phyloP scores from a whole-genome alignment of 2,329 filamentous ascomycete species.

The Fusarium albidum region DNA sequence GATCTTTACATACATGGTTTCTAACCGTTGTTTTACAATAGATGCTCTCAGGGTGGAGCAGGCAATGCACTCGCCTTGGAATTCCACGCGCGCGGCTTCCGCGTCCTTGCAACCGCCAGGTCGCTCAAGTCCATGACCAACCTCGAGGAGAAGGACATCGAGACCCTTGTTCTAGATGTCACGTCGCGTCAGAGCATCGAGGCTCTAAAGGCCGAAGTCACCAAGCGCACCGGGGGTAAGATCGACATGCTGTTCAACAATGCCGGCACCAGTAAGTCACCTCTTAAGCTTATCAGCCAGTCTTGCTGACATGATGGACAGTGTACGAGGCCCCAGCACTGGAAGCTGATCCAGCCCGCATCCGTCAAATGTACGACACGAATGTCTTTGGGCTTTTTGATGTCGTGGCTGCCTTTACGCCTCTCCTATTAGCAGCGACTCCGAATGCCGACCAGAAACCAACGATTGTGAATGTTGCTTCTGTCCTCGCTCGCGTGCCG shows the following conservation, averaged over 20 bases:
- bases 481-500: conserved; percentile 3
- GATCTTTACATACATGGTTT: too few species aligned
- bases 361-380: conserved; percentile 5
- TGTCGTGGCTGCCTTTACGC: conserved; percentile 7
- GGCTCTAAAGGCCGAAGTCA: not conserved
- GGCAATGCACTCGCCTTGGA: conserved; percentile 10
- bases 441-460: not conserved
- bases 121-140: not conserved
- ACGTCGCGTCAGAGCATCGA: not conserved
- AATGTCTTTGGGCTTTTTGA: conserved; percentile 18
- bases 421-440: not conserved
- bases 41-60: conserved; percentile 12
- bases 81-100: conserved; percentile 10
- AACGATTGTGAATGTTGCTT: conserved; percentile 9
- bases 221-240: not conserved
- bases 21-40: not conserved
- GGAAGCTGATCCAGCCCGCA: conserved; percentile 7
- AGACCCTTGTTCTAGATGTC: conserved; percentile 13
- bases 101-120: conserved; percentile 18
- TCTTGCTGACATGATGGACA: too few species aligned
- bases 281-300: too few species aligned
- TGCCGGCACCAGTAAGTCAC: conserved; percentile 7
- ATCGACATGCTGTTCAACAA: conserved; percentile 22
- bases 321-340: conserved; percentile 21
- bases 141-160: conserved; percentile 11